Conservation (phyloP, 1,284 basidiomycete genomes). For the Fistulina hepatica region DNA sequence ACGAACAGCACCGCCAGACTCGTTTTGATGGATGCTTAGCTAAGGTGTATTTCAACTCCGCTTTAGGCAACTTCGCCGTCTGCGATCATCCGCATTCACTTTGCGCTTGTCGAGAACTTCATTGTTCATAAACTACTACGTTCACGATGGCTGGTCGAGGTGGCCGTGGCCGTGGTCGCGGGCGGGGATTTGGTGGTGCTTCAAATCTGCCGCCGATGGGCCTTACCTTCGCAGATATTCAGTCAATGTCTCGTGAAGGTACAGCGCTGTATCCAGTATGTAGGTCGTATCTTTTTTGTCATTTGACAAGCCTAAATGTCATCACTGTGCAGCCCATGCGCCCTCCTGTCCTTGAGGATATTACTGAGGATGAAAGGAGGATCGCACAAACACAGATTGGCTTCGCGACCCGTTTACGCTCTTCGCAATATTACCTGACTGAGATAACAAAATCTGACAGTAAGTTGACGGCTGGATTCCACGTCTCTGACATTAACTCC, state of each 20-base stretch:
- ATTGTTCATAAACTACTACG: slow-evolving; percentile 15
- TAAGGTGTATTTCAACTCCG: too few species aligned
- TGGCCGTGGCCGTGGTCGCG: slow-evolving; percentile 38
- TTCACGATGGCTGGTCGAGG: slow-evolving; percentile 48
- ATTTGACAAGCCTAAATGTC: slow-evolving; percentile 5
- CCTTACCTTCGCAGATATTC: slow-evolving; percentile 66
- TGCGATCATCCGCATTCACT: too few species aligned
- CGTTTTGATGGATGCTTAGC: too few species aligned
- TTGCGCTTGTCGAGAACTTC: slow-evolving; percentile 2
- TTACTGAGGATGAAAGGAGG: slow-evolving; percentile 49
- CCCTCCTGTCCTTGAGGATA: slow-evolving; percentile 53
- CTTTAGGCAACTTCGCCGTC: too few species aligned
- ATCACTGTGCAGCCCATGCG: slow-evolving; percentile 37
- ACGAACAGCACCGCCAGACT: too few species aligned
- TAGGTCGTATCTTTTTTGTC: slow-evolving; percentile 16
- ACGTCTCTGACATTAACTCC: not conserved
- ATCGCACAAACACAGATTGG: slow-evolving; percentile 56
- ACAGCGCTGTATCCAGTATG: slow-evolving; percentile 70
- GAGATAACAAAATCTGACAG: slow-evolving; percentile 59
- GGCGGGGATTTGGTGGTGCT: slow-evolving; percentile 44
- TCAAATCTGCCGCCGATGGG: slow-evolving; percentile 59
- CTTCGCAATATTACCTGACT: slow-evolving; percentile 63
- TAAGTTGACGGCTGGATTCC: slow-evolving; percentile 18
- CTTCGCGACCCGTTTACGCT: slow-evolving; percentile 51
- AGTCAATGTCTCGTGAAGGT: slow-evolving; percentile 60